Base-by-base conservation (phyloP, 2,329 filamentous ascomycete genomes). In the Ceratocystis alfenasii region DNA sequence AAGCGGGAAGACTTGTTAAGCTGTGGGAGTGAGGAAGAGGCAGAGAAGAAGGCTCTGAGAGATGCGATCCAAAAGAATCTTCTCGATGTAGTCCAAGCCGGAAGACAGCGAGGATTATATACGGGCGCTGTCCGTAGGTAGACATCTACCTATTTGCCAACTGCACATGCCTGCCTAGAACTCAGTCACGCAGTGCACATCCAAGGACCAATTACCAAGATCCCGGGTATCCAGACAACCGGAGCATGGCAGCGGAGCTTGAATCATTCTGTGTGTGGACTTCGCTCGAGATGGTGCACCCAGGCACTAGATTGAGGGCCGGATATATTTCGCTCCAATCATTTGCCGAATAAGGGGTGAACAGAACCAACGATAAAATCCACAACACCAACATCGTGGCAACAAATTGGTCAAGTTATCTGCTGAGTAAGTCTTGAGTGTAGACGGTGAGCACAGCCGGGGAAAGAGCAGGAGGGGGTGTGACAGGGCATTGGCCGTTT, bases 301-400 rank as follows among this genome's bases (percentile, higher is more conserved):
- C 5, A n/a, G 28, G 12, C 25, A 33, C 53, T 17, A 28, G 53
- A 30, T 5, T 28, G 30, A 57, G 30, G 7, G 15, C 53, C 28
- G n/a, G 53, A 30, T 30, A 17, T 25, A 17, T 36, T 59, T 59
- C 12, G 8, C 17, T 33, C 53, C 20, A 33, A 30, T 33, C n/a
- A 12, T 17, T 30, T 17, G 53, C 25, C 33, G 53, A 59, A 59
- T 59, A 59, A 59, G 53, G n/a, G 12, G 15, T 30, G 17, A n/a
- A 25, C 53, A 33, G 22, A 25, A 59, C 36, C 36, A 41, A 41
- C 36, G 36, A 41, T 41, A 41, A 41, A 10, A 41, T 41, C 36
- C 10, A 59, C 53, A 59, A 59, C 28, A 59, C 53, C 28, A 59
- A 59, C 53, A 59, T 59, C 53, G 33, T 30, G n/a, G 53, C 53